phyloP scores from a whole-genome alignment of 2,329 filamentous ascomycete species.

The Phialocephala sp. region DNA sequence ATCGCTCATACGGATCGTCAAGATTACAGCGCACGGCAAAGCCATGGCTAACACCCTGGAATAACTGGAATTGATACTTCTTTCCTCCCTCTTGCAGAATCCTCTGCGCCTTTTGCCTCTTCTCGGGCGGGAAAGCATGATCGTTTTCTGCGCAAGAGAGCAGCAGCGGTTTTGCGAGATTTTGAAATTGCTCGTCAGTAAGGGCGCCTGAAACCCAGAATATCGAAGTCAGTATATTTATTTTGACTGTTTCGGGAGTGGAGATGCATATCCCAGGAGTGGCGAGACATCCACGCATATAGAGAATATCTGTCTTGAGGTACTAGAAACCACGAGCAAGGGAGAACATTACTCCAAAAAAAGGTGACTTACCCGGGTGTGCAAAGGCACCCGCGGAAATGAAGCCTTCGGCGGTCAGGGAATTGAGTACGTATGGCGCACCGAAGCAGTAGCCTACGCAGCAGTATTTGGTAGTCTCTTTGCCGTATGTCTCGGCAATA shows the following conservation, averaged over 20 bases:
- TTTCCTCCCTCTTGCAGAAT: conserved; percentile 59
- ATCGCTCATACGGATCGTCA: conserved; percentile 60
- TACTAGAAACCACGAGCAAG: too few relatives aligned
- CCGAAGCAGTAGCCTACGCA: conserved; percentile 40
- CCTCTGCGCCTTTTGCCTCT: conserved; percentile 65
- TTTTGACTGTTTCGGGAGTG: too few relatives aligned
- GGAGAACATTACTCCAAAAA: too few relatives aligned
- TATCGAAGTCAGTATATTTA: too few relatives aligned
- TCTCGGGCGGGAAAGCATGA: conserved; percentile 64
- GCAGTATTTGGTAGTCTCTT: conserved; percentile 21
- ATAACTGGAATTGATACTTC: conserved; percentile 72
- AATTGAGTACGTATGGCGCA: conserved; percentile 51
- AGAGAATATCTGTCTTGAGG: too few relatives aligned
- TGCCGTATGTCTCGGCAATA: conserved; percentile 34
- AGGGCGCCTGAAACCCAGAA: conserved; percentile 45
- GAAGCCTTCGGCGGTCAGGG: conserved; percentile 44
- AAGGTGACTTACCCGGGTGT: conserved; percentile 45
- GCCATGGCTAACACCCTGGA: conserved; percentile 72
- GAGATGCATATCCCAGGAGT: too few relatives aligned
- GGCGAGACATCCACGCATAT: too few relatives aligned
- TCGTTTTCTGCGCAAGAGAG: conserved; percentile 66
- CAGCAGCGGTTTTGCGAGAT: conserved; percentile 59
- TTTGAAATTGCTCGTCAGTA: conserved; percentile 52
- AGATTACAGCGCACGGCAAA: conserved; percentile 72
- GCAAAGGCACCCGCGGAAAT: conserved; percentile 54